Evolutionary conservation across 140 eudicot genomes (phyloP).

Genomic region (Senecio squalidus): DNA sequence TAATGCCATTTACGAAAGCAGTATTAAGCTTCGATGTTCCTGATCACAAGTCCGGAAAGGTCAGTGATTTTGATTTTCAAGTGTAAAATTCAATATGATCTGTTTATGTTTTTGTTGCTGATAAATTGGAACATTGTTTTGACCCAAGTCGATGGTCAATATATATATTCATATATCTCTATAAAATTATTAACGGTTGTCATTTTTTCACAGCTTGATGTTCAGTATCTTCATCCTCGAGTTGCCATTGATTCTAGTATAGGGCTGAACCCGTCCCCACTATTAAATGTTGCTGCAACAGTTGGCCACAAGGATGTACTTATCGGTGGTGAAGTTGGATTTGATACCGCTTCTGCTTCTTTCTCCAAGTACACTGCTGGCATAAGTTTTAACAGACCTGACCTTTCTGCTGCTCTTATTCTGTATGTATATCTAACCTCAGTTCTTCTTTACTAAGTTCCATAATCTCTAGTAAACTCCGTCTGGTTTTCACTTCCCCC

Average conservation of each 20-base stretch:
- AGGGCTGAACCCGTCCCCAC: constrained; percentile 81
- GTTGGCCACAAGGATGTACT: constrained; percentile 59
- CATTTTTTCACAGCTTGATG: constrained; percentile 63
- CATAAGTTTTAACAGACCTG: constrained; percentile 58
- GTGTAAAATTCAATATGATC: constrained; percentile 1
- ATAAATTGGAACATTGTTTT: not conserved
- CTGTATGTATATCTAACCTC: constrained; percentile 37
- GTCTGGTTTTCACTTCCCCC: not conserved
- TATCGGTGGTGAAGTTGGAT: constrained; percentile 81
- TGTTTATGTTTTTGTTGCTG: not conserved
- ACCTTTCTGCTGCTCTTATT: constrained; percentile 65
- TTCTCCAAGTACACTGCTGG: constrained; percentile 82
- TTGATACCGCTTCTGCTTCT: constrained; percentile 79
- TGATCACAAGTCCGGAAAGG: constrained; percentile 99
- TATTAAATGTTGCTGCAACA: constrained; percentile 68
- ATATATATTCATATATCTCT: too few species aligned
- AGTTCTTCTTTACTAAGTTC: not conserved
- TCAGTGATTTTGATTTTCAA: constrained; percentile 20
- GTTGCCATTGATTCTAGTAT: constrained; percentile 76
- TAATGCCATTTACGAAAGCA: constrained; percentile 57
- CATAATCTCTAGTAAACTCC: not conserved
- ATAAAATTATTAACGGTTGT: too few species aligned
- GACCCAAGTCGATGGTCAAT: not conserved
- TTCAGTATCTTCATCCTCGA: constrained; percentile 66
- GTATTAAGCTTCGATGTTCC: constrained; percentile 86